Evolutionary conservation across 2,329 filamentous ascomycete genomes (phyloP).

Genomic region (Arthrobotrys conoides): DNA sequence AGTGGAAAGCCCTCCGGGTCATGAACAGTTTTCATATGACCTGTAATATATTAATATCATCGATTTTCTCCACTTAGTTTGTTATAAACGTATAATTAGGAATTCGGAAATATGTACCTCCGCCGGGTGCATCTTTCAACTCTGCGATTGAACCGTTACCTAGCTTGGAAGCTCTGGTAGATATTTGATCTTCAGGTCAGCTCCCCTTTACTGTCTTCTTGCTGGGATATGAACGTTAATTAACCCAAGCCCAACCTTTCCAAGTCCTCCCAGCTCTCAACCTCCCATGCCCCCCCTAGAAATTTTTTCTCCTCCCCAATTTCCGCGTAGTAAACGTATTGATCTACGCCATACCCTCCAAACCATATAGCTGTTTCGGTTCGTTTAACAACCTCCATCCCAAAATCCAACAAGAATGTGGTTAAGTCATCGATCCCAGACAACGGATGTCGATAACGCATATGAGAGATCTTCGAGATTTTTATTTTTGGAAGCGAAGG

Average conservation of each 20-base stretch:
- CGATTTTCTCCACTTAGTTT: not conserved
- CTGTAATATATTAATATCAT: constrained; percentile 1
- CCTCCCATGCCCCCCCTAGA: constrained; percentile 68
- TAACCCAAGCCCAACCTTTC: constrained; percentile 65
- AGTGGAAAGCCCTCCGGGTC: constrained; percentile 68
- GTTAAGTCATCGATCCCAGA: constrained; percentile 62
- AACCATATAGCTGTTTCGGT: constrained; percentile 67
- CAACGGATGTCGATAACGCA: constrained; percentile 72
- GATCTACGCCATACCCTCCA: constrained; percentile 68
- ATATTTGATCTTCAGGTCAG: not conserved
- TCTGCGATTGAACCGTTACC: constrained; percentile 65
- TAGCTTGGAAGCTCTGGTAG: constrained; percentile 62
- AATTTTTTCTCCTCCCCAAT: constrained; percentile 66
- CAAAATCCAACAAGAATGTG: constrained; percentile 66
- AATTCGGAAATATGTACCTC: constrained; percentile 62
- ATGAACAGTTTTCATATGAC: constrained; percentile 65
- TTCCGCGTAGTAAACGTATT: constrained; percentile 68
- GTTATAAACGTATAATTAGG: not conserved
- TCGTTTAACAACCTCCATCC: constrained; percentile 67
- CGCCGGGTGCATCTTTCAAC: constrained; percentile 67
- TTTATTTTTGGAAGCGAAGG: constrained; percentile 67
- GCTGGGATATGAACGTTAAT: not conserved
- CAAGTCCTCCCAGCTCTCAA: constrained; percentile 68
- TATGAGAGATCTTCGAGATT: constrained; percentile 70
- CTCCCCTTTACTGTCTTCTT: not conserved